A percentile compares a stretch with the other conserved stretches of the same genome.
Conservation (phyloP, 75 land plant genomes). For the Pinus tabuliformis region DNA sequence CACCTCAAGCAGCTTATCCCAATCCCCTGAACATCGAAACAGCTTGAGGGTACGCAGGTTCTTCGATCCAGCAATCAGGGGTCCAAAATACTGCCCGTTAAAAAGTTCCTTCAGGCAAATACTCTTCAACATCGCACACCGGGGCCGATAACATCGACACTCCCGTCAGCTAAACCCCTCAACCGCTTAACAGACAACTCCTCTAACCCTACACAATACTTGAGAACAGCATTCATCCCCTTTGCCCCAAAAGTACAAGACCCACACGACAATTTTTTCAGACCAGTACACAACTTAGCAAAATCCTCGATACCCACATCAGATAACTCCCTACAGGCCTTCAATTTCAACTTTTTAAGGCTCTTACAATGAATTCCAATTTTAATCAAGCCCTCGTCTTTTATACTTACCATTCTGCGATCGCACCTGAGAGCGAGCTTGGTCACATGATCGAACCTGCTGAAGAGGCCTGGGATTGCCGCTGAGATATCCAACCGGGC, state of each 20-base stretch:
- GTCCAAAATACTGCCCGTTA: constrained; percentile 30
- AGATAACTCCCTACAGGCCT: constrained; percentile 32
- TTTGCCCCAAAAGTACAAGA: constrained; percentile 35
- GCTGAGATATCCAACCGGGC: constrained; percentile 17
- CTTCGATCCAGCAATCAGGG: constrained; percentile 37
- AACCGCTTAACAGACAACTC: constrained; percentile 39
- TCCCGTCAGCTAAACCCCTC: constrained; percentile 12
- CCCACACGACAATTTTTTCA: constrained; percentile 36
- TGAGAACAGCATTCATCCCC: constrained; percentile 31
- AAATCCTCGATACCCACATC: constrained; percentile 31
- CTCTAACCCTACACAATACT: constrained; percentile 24
- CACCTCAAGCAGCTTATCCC: constrained; percentile 33
- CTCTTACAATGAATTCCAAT: constrained; percentile 24
- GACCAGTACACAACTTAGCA: constrained; percentile 15
- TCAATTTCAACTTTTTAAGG: constrained; percentile 29
- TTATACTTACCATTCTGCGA: constrained; percentile 16
- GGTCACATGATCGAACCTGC: constrained; percentile 24
- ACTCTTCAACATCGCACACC: constrained; percentile 14
- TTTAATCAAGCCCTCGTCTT: constrained; percentile 29
- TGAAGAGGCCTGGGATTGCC: constrained; percentile 17
- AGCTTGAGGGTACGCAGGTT: constrained; percentile 32
- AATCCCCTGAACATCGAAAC: constrained; percentile 23
- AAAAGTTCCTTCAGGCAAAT: constrained; percentile 36
- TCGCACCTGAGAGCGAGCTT: constrained; percentile 42
- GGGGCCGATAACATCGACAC: constrained; percentile 19